phyloP scores from a whole-genome alignment of 345 rosid genomes.

The Tarenaya hassleriana region DNA sequence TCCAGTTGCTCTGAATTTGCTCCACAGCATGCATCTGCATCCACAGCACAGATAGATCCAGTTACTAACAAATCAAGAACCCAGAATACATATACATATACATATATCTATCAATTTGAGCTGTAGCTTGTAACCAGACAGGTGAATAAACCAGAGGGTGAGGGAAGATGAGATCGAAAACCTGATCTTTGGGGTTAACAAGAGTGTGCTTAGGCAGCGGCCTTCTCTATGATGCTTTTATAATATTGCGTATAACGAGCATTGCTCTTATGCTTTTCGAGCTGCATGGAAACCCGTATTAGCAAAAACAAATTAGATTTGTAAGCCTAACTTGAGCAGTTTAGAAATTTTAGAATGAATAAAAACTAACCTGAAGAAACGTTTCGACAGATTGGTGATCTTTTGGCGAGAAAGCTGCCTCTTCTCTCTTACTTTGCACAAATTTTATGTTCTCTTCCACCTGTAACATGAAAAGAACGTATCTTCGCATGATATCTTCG shows the following conservation, averaged over 20 bases:
- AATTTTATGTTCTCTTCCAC: slow-evolving; percentile 71
- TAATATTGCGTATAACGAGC: slow-evolving; percentile 65
- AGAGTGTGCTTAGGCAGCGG: slow-evolving; percentile 19
- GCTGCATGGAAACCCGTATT: slow-evolving; percentile 38
- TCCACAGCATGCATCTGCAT: too few species aligned
- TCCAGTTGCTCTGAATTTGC: too few species aligned
- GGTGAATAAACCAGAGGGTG: too few species aligned
- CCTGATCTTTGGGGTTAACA: too few species aligned
- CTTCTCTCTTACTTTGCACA: slow-evolving; percentile 77
- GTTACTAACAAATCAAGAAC: too few species aligned
- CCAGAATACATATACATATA: too few species aligned
- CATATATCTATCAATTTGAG: too few species aligned
- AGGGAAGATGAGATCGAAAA: too few species aligned
- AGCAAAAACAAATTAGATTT: neutral
- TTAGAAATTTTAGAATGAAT: neutral
- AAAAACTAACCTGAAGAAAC: slow-evolving; percentile 59
- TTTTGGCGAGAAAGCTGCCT: slow-evolving; percentile 76
- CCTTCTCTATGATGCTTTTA: slow-evolving; percentile 53
- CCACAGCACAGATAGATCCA: too few species aligned
- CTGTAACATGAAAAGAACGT: slow-evolving; percentile 27
- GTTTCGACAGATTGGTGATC: slow-evolving; percentile 65
- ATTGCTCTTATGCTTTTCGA: slow-evolving; percentile 45
- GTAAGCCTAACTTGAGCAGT: neutral
- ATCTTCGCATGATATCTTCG: neutral
- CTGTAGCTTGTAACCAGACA: too few species aligned